Percentiles rank a stretch among this genome's conserved stretches.
Evolutionary conservation across 805 yeast genomes (phyloP).

Genomic region (Candida ponderosae): DNA sequence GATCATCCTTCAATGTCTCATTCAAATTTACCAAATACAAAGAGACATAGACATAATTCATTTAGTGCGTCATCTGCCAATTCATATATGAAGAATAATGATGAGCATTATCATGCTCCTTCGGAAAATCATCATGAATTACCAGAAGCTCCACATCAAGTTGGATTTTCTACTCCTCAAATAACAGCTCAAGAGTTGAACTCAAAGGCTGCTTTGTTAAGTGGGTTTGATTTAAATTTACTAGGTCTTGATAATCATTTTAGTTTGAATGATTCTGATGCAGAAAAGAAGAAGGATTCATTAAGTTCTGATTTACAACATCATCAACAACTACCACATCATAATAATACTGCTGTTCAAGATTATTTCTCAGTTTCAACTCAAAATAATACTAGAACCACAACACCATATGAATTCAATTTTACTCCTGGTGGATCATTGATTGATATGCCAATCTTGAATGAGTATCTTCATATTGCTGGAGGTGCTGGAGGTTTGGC

Average conservation of each 20-base stretch:
- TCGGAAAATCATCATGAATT: conserved; percentile 5
- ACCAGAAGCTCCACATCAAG: conserved; percentile 55
- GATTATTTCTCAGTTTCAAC: conserved; percentile 3
- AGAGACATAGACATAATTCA: conserved; percentile 33
- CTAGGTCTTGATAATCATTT: conserved; percentile 23
- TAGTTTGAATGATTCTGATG: conserved; percentile 10
- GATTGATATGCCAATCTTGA: conserved; percentile 26
- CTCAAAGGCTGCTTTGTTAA: conserved; percentile 20
- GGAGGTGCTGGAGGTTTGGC: conserved; percentile 31
- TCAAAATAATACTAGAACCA: conserved; percentile 2
- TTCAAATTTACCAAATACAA: conserved; percentile 9
- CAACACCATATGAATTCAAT: conserved; percentile 16
- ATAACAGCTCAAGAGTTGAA: conserved; percentile 39
- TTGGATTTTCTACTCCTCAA: conserved; percentile 80
- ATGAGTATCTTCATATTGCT: conserved; percentile 32
- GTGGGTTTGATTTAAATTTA: conserved; percentile 30
- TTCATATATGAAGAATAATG: conserved; percentile 20
- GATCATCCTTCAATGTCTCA: too few relatives aligned
- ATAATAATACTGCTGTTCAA: background rate
- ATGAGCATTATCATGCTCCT: background rate
- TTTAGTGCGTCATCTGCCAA: conserved; percentile 34
- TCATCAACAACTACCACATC: too few relatives aligned
- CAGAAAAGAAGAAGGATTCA: conserved; percentile 15
- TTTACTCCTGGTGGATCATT: conserved; percentile 18
- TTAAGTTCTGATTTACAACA: conserved; percentile 11